Percentiles rank a stretch among this genome's conserved stretches.
phyloP scores from a whole-genome alignment of 2,329 filamentous ascomycete genomes.

The Colletotrichum sp. region DNA sequence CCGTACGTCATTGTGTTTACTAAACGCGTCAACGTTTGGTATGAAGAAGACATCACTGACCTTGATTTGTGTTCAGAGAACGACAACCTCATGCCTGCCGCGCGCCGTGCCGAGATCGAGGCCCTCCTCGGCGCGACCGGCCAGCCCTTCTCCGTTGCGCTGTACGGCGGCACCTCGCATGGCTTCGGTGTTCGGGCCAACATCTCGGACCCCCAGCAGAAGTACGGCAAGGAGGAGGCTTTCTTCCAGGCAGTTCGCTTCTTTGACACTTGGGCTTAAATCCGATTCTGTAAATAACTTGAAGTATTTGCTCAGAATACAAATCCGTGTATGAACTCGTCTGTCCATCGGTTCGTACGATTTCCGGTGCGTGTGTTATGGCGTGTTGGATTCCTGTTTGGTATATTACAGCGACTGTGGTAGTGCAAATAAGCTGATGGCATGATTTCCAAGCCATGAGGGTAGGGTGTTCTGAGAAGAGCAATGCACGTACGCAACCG shows the following conservation, averaged over 20 bases:
- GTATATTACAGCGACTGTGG: not conserved
- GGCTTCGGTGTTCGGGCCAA: conserved; percentile 78
- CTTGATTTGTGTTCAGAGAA: conserved; percentile 44
- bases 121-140: conserved; percentile 58
- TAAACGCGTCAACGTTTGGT: not conserved
- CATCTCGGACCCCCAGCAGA: conserved; percentile 50
- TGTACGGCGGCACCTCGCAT: conserved; percentile 73
- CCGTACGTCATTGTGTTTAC: conserved; percentile 37
- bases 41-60: not conserved
- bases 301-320: not conserved
- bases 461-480: not conserved
- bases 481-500: not conserved
- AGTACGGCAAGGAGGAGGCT: conserved; percentile 79
- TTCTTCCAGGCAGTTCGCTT: conserved; percentile 78
- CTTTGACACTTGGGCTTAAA: conserved; percentile 63
- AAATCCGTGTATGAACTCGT: not conserved
- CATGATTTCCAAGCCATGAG: not conserved
- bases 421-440: not conserved
- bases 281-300: not conserved
- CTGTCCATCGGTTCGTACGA: not conserved
- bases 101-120: conserved; percentile 61
- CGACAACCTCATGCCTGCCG: conserved; percentile 62
- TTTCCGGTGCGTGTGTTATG: not conserved
- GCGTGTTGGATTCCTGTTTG: not conserved
- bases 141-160: conserved; percentile 69